Evolutionary conservation across 2,329 filamentous ascomycete genomes (phyloP).

Genomic region (Esteya vermicola): DNA sequence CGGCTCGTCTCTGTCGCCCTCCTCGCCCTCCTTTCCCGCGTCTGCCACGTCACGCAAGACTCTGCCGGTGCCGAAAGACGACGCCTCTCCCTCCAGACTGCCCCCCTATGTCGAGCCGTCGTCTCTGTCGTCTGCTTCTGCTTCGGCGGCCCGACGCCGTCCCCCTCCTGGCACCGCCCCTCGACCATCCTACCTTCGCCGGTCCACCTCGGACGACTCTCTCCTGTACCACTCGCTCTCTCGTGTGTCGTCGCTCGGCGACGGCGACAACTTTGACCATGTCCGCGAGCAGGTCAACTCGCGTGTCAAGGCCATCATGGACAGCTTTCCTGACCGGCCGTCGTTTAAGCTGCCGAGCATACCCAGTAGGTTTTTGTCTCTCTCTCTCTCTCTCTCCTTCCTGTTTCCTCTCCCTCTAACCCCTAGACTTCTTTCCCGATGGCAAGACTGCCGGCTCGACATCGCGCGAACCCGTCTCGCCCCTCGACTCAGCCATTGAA

Average conservation of each 20-base stretch:
- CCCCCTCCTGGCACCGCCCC: background rate
- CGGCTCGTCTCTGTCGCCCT: slow-evolving; percentile 11
- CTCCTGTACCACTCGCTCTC: slow-evolving; percentile 64
- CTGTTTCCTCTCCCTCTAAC: background rate
- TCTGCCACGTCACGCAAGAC: slow-evolving; percentile 4
- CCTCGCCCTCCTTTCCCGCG: no score
- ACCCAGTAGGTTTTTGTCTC: slow-evolving; percentile 6
- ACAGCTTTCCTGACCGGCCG: slow-evolving; percentile 68
- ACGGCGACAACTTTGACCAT: slow-evolving; percentile 67
- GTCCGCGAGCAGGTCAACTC: slow-evolving; percentile 78
- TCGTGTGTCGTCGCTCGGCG: slow-evolving; percentile 67
- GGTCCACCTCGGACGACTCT: slow-evolving; percentile 64
- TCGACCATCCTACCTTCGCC: slow-evolving; percentile 26
- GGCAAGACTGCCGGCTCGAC: background rate
- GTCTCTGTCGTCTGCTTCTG: background rate
- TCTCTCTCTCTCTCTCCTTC: background rate
- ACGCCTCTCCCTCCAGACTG: background rate
- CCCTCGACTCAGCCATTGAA: slow-evolving; percentile 40
- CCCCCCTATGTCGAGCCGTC: background rate
- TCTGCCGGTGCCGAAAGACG: slow-evolving; percentile 2
- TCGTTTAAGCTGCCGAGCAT: slow-evolving; percentile 51
- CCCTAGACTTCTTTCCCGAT: slow-evolving; percentile 14
- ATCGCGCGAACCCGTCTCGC: slow-evolving; percentile 3
- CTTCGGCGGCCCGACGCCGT: background rate
- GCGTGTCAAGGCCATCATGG: slow-evolving; percentile 76